Evolutionary conservation across 306 rosid species (phyloP).

Genomic region (Ochetophila trinervis): DNA sequence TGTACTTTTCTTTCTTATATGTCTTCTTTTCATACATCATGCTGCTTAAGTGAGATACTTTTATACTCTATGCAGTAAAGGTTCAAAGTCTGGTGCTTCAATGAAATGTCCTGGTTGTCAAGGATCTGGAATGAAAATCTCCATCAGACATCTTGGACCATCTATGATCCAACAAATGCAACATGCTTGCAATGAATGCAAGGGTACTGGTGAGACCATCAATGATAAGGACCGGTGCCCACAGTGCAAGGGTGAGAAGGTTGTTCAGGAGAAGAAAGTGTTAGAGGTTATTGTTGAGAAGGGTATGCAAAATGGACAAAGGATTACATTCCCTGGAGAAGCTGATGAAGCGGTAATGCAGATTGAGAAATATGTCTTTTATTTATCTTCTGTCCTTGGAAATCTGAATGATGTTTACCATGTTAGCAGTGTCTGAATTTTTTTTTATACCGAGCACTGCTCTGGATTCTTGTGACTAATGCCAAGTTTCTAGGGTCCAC

Average conservation of each 20-base stretch:
- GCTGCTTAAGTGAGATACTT: not conserved
- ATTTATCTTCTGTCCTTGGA: not conserved
- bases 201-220: constrained; percentile 94
- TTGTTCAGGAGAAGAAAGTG: constrained; percentile 91
- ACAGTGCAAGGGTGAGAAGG: constrained; percentile 89
- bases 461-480: not conserved
- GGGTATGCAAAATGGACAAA: constrained; percentile 94
- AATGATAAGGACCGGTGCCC: constrained; percentile 84
- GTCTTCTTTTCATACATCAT: not conserved
- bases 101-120: constrained; percentile 85
- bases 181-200: constrained; percentile 92
- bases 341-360: constrained; percentile 87
- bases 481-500: not conserved
- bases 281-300: constrained; percentile 86
- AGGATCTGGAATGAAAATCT: constrained; percentile 93
- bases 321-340: constrained; percentile 90
- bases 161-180: constrained; percentile 99
- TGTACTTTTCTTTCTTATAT: not conserved
- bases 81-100: constrained; percentile 93
- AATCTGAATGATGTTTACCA: not conserved
- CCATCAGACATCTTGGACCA: constrained; percentile 92
- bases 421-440: not conserved
- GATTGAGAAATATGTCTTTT: not conserved
- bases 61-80: constrained; percentile 57
- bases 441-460: not conserved